These are phyloP conservation scores for Penicillium sp. DNA, from an alignment of 2,329 filamentous ascomycete species.

Conservation along the genomic window DNA sequence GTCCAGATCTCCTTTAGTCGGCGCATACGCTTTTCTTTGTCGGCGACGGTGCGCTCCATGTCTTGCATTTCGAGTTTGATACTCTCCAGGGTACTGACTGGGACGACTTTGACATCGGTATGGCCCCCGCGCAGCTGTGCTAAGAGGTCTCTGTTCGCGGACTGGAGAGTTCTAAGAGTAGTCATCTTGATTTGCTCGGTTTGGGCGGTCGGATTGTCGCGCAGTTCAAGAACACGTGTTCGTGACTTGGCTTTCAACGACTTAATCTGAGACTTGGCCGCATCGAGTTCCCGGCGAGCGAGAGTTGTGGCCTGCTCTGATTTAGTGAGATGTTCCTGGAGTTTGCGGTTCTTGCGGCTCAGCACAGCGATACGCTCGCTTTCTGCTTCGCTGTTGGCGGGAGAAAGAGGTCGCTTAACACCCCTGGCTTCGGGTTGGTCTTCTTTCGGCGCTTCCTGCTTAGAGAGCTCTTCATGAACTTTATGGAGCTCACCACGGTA, in stretches of 20 bases:
- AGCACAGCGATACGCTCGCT: constrained; percentile 77
- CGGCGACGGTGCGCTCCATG: constrained; percentile 65
- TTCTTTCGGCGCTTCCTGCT: constrained; percentile 53
- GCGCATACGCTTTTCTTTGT: constrained; percentile 73
- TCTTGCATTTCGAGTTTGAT: constrained; percentile 73
- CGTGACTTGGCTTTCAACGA: constrained; percentile 65
- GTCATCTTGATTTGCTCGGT: constrained; percentile 78
- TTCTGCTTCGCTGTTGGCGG: constrained; percentile 53
- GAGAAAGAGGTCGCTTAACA: constrained; percentile 63
- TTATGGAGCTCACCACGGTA: constrained; percentile 78
- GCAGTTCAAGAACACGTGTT: constrained; percentile 79
- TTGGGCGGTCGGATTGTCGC: constrained; percentile 87
- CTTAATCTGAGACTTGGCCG: constrained; percentile 69
- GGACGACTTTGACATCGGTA: constrained; percentile 62
- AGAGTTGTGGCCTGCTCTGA: constrained; percentile 68
- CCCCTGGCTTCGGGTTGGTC: constrained; percentile 46
- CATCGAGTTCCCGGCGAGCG: constrained; percentile 71
- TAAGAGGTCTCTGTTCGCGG: constrained; percentile 81
- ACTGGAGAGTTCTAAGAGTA: constrained; percentile 72
- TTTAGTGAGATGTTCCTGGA: constrained; percentile 73
- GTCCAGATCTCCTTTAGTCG: constrained; percentile 92
- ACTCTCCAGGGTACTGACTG: constrained; percentile 71
- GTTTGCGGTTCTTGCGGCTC: constrained; percentile 78
- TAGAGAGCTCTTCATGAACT: constrained; percentile 71
- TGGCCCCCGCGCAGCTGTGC: constrained; percentile 61